phyloP scores from a whole-genome alignment of 345 rosid genomes.

The Citrus australasica region DNA sequence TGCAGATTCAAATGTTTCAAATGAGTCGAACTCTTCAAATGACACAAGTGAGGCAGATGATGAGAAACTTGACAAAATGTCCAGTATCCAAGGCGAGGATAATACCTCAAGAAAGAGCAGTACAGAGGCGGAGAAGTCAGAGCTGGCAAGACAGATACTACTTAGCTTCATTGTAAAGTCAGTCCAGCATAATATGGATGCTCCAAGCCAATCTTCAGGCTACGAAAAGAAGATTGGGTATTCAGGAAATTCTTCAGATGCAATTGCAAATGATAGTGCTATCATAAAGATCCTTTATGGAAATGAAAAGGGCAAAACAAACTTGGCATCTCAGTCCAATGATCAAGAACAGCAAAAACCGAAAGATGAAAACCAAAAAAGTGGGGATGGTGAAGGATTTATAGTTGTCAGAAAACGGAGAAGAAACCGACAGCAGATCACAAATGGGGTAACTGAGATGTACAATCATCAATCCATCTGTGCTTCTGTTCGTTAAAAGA shows the following conservation, averaged over 20 bases:
- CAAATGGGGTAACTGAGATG: slow-evolving; percentile 38
- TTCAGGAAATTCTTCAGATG: slow-evolving; percentile 39
- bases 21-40: too few species aligned
- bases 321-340: too few species aligned
- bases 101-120: slow-evolving; percentile 23
- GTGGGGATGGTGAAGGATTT: too few species aligned
- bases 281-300: slow-evolving; percentile 46
- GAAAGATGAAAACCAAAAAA: too few species aligned
- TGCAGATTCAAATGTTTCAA: too few species aligned
- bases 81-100: slow-evolving; percentile 13
- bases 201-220: slow-evolving; percentile 22
- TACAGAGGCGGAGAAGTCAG: slow-evolving; percentile 42
- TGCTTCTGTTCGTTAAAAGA: slow-evolving; percentile 48
- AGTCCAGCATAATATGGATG: slow-evolving; percentile 39
- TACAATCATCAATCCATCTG: slow-evolving; percentile 63
- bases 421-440: slow-evolving; percentile 48
- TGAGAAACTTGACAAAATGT: too few species aligned
- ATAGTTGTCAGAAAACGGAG: too few species aligned
- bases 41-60: too few species aligned
- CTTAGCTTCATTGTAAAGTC: too few species aligned
- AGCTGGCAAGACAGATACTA: too few species aligned
- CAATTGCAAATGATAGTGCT: slow-evolving; percentile 49
- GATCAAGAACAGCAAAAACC: too few species aligned
- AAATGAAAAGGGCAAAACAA: slow-evolving; percentile 31
- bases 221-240: slow-evolving; percentile 25